Evolutionary conservation across 352 stramenopile species (phyloP), one percentile per base, ranked within the genome.

Genomic region (Globisporangium carolinianum): DNA sequence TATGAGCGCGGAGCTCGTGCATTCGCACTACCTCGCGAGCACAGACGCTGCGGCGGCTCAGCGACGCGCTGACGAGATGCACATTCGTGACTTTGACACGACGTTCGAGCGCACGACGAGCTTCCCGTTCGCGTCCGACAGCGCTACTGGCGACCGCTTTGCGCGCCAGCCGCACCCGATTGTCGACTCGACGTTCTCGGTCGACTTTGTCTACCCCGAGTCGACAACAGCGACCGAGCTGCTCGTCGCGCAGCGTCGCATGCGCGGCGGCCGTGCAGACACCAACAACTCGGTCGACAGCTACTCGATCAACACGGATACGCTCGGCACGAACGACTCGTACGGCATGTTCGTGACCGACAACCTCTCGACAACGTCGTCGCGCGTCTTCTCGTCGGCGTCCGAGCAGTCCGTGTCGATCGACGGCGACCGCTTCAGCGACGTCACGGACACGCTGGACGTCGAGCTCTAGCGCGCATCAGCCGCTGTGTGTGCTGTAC

Each of bases 131-230:
- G 24, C 35, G 1, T 2, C 59, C 3, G 36, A 49, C 0, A 35
- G 35, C 38, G 11, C 10, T 47, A 7, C 42, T 17, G 42, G 4
- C 10, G 42, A 48, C 14, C 35, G 15, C 36, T 6, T 35, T 18
- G 12, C 37, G 38, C 35, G 41, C 9, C 50, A 41, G 14, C 14
- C 18, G 7, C 46, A 11, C 1, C 37, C 59, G 2, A 72, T 79
- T 39, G 70, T 63, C 43, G 48, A 58, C n/a, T 68, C 65, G 18
- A 58, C 61, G 3, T 69, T 73, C 52, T 69, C 67, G 3, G 50
- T 78, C n/a, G 70, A 75, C 51, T 75, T 78, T 51, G 57, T 65
- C 12, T 78, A 75, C 39, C 50, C 61, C 5, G 60, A 73, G 39
- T 15, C 46, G 43, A 18, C 46, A 12, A 37, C 39, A 18, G 49